phyloP scores from a whole-genome alignment of 129 eudicot species.

The Arctium minus region DNA sequence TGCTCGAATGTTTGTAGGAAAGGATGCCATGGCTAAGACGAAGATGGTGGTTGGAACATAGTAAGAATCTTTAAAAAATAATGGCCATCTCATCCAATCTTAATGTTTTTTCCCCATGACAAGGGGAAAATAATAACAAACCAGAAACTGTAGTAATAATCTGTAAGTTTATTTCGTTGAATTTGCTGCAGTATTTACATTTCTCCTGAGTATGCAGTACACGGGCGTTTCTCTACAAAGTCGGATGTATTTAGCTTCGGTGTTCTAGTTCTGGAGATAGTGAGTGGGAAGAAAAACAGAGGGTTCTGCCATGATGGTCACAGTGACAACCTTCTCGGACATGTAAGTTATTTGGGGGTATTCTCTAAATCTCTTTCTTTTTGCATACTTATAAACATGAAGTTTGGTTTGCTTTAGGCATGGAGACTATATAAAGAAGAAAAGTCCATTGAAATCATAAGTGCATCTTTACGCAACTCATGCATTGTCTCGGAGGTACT shows the following conservation, averaged over 20 bases:
- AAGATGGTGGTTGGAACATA: not conserved
- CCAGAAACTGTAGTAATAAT: not conserved
- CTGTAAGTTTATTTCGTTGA: not conserved
- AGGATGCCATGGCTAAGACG: not conserved
- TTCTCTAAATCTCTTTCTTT: too few relatives aligned
- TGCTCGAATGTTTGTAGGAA: not conserved
- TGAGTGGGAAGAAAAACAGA: slow-evolving; percentile 19
- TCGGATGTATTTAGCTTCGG: slow-evolving; percentile 16
- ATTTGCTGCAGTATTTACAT: not conserved
- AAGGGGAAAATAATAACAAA: not conserved
- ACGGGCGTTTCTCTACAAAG: slow-evolving; percentile 1
- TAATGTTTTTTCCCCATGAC: too few relatives aligned
- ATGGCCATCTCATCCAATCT: not conserved
- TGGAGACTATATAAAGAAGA: not conserved
- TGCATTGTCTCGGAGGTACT: not conserved
- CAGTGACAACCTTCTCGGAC: slow-evolving; percentile 7
- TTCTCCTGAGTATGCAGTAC: slow-evolving; percentile 7
- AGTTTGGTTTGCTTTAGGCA: not conserved
- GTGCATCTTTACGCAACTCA: not conserved
- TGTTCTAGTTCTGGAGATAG: not conserved
- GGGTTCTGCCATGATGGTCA: slow-evolving; percentile 10
- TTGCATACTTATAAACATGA: not conserved
- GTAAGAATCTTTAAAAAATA: not conserved
- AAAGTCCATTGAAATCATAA: not conserved
- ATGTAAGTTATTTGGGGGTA: not conserved